A percentile compares a stretch with the other conserved stretches of the same genome.
phyloP scores from a whole-genome alignment of 1,284 basidiomycete genomes.

The Trametes sp. region DNA sequence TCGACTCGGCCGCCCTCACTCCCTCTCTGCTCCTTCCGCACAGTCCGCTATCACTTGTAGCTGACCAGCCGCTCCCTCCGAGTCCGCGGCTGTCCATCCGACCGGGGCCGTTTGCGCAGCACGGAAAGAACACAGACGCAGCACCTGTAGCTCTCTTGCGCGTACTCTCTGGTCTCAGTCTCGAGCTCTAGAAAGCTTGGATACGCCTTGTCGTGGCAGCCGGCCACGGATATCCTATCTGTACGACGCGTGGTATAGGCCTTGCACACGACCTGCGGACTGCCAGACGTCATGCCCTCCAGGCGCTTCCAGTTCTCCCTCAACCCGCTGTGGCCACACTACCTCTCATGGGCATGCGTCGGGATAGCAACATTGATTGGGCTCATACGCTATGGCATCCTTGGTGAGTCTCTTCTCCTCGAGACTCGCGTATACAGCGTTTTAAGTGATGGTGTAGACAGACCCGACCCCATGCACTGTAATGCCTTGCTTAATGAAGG shows the following conservation, averaged over 20 bases:
- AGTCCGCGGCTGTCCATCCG: no score
- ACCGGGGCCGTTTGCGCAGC: background rate
- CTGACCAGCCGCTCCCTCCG: no score
- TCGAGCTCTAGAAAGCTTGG: background rate
- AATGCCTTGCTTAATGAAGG: constrained; percentile 73
- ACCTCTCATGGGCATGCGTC: constrained; percentile 51
- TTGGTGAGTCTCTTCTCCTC: constrained; percentile 55
- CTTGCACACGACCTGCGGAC: background rate
- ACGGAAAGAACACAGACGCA: background rate
- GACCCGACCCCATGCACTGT: constrained; percentile 77
- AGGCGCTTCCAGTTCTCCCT: constrained; percentile 45
- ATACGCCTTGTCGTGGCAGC: background rate
- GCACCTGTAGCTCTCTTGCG: background rate
- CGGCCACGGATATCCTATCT: background rate
- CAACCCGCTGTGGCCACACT: constrained; percentile 64
- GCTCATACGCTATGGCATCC: constrained; percentile 51
- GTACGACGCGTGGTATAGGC: background rate
- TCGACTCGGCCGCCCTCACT: background rate
- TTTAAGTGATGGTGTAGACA: constrained; percentile 67
- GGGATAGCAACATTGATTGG: constrained; percentile 52
- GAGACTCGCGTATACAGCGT: no score
- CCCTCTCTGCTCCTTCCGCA: background rate
- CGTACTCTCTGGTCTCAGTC: background rate
- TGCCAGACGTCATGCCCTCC: constrained; percentile 36
- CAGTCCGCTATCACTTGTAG: background rate